Base-by-base conservation (phyloP, 2,329 filamentous ascomycete species). In the Colletotrichum cuscutae region DNA sequence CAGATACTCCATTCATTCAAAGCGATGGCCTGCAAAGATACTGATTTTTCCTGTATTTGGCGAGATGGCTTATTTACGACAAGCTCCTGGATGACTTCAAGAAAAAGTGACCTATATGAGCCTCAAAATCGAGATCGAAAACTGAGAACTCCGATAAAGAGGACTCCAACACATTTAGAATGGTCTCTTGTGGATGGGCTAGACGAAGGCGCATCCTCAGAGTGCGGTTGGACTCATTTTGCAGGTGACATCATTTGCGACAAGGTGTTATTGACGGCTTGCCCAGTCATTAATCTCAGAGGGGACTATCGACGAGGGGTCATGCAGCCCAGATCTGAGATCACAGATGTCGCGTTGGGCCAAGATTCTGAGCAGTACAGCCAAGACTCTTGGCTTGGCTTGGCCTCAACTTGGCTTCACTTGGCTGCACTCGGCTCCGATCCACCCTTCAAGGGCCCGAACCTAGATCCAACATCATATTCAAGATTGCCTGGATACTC, bases 391-490 rank as follows among this genome's bases (percentile, higher is more conserved):
- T 56, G 59, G 61, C 61, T n/a, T 46, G 13, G 15, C 28, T 28
- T 52, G 62, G 30, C 49, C 62, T 32, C 37, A 42, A 15, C 67
- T 65, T 69, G 61, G 67, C 62, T 19, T 30, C 22, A 35, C 66
- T 57, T 32, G 65, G 56, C 65, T 30, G 49, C 26, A 24, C 64
- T 66, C 58, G 54, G 64, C 54, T 58, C 12, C 28, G 54, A 66
- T 56, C 62, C 68, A 61, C 62, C 62, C 32, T 19, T 28, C 32
- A 52, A 53, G 24, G 54, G 24, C 5, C 42, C 26, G 54, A 71
- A 71, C 68, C 56, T 71, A 66, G 62, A 66, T 71, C 65, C 56
- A 61, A 71, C 68, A 60, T 60, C 68, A 61, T 9, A 1, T 11
- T 3, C 7, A 46, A 30, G 19, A 8, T 6, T 24, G 9, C 32